Base-by-base conservation (phyloP, 1,284 basidiomycete species). In the Megacollybia platyphylla region DNA sequence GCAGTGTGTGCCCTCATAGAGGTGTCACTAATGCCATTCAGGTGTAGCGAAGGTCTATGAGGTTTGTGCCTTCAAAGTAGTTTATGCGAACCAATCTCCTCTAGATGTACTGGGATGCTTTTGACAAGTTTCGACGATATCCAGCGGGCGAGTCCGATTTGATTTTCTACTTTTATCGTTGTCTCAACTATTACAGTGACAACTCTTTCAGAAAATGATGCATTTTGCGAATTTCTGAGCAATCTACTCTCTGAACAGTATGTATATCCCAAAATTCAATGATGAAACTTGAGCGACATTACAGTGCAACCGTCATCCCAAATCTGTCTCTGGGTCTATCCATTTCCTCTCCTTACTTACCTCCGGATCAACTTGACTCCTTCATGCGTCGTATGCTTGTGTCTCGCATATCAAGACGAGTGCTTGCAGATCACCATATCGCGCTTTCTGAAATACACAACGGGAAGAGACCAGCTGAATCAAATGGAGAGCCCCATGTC, bases 371-470 rank as follows among this genome's bases (percentile, higher is more conserved):
- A 42, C 68, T 94, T 10, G 90, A 94, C 57, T 71, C 84, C 6
- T 91, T 93, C 58, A 89, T 93, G 82, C 76, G 78, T 17, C 76
- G 89, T 20, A 94, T 94, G 91, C 71, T 94, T 7, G 73, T 89
- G 37, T 92, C 89, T 2, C 72, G 91, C 42, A 91, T 94, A 56
- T 91, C 89, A 7, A 72, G 90, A 18, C 76, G 91, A 34, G 90
- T 94, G 24, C 70, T 94, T 26, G 87, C 82, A 1, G 87, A 93
- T 55, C 90, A 94, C 54, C 90, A 94, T 52, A 79, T 93, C 43
- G 84, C 87, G 2, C 67, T 94, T 4, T 83, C 86, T 4, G 71
- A 78, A 44, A 73, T 72, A 31, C 68, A 68, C 47, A 57, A 62
- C 17, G 66, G 65, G 43, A 57, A 57, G 31, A 57, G 65, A 17